Base-by-base conservation (phyloP, 208 protist genomes). In the Leishmania amazonensis region DNA sequence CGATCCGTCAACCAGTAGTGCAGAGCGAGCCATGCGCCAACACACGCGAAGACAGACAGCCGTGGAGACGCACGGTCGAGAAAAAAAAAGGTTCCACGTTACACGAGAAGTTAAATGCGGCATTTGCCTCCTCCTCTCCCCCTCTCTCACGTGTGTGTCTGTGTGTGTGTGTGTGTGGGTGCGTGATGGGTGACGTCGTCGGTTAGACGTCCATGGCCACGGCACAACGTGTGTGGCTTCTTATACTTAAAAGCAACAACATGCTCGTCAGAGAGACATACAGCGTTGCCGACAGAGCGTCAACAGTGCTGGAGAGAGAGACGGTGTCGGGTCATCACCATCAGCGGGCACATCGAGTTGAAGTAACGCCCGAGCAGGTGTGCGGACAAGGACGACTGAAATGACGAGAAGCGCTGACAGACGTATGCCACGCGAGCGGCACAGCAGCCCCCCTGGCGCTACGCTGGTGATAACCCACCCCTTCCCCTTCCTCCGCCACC, bases 241-340 rank as follows among this genome's bases (percentile, higher is more conserved):
- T 68, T 40, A 68, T 7, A 68, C 64, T 68, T 68, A 19, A 51
- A 40, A 74, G n/a, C 57, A 17, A 78, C 8, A 40, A 7, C 35
- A 31, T 47, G 13, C 64, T 35, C 4, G 31, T 24, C 58, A 64
- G 58, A 35, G 70, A 6, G 70, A 54, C 35, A 49, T 53, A 51
- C 38, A 42, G 15, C 28, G 64, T 9, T 68, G 11, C 64, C 35
- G 15, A 68, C 5, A 68, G 31, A 42, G 64, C 6, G 28, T 13
- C 19, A 54, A 42, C 3, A 76, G 28, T 76, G 31, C 57, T 19
- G 53, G 51, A 74, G 47, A 68, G 42, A 78, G 31, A 67, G 78
- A 40, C 4, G 31, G 13, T 15, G 19, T 24, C 6, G 15, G 65
- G 38, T 15, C 40, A n/a, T 31, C 40, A 72, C 38, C 67, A 47